These are phyloP conservation scores for Xylaria castorea DNA, from an alignment of 495 filamentous ascomycete species.

Conservation along the genomic window DNA sequence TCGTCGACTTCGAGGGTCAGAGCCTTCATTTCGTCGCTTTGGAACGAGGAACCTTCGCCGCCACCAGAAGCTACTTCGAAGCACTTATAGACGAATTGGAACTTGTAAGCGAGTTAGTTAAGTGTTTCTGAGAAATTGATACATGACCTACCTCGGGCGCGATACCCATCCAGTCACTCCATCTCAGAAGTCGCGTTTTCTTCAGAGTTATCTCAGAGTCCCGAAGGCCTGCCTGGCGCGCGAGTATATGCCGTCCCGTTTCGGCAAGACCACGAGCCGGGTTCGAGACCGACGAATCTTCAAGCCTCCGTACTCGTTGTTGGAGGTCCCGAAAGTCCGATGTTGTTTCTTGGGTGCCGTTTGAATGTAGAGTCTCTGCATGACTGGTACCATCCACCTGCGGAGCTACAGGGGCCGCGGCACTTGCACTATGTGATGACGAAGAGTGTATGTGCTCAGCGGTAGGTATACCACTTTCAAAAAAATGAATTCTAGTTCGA, in stretches of 20 bases:
- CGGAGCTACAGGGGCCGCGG: background rate
- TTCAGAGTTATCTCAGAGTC: slow-evolving; percentile 41
- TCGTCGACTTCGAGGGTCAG: slow-evolving; percentile 38
- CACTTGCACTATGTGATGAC: background rate
- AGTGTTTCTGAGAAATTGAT: background rate
- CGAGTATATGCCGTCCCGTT: slow-evolving; percentile 35
- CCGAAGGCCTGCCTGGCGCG: slow-evolving; percentile 36
- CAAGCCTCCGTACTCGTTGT: slow-evolving; percentile 31
- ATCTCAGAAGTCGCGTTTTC: slow-evolving; percentile 50
- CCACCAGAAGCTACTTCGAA: slow-evolving; percentile 24
- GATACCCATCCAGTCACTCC: slow-evolving; percentile 51
- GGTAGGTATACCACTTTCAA: background rate
- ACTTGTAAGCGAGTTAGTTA: slow-evolving; percentile 32
- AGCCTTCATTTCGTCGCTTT: slow-evolving; percentile 33
- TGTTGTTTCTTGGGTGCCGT: slow-evolving; percentile 6
- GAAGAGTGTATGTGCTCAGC: slow-evolving; percentile 4
- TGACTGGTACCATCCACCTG: slow-evolving; percentile 12
- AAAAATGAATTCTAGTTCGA: background rate
- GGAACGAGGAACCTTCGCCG: slow-evolving; percentile 16
- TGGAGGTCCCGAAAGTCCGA: slow-evolving; percentile 31
- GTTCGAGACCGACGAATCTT: slow-evolving; percentile 30
- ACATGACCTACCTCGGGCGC: slow-evolving; percentile 45
- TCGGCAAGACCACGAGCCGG: slow-evolving; percentile 28
- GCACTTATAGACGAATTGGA: slow-evolving; percentile 30
- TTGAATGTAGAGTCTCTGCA: slow-evolving; percentile 14